Conservation (phyloP, 1,284 basidiomycete species). For the Cerioporus squamosus region DNA sequence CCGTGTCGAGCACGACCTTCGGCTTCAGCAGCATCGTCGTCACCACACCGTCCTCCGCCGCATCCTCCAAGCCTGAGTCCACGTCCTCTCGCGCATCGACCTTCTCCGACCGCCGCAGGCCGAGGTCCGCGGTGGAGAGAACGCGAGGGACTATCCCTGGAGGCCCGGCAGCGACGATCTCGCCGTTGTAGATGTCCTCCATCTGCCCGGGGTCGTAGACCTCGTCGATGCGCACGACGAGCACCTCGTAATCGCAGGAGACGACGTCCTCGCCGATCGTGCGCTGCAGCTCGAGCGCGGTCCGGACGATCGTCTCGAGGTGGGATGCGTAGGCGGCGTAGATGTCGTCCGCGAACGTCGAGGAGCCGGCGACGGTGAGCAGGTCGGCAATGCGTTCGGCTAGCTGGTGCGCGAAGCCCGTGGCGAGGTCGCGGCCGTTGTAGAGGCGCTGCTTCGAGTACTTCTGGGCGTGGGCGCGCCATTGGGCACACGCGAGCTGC, state of each 20-base stretch:
- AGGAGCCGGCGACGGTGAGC: slow-evolving; percentile 23
- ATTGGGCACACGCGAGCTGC: slow-evolving; percentile 51
- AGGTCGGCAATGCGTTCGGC: slow-evolving; percentile 27
- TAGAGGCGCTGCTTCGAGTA: slow-evolving; percentile 30
- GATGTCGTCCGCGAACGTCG: slow-evolving; percentile 6
- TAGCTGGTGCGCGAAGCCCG: slow-evolving; percentile 26
- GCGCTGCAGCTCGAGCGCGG: slow-evolving; percentile 49
- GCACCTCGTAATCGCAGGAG: slow-evolving; percentile 49
- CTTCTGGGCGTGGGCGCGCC: slow-evolving; percentile 27
- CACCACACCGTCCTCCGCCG: slow-evolving; percentile 21
- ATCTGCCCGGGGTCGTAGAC: slow-evolving; percentile 45
- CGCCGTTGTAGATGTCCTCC: slow-evolving; percentile 45
- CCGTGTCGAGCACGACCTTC: slow-evolving; percentile 39
- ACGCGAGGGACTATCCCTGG: slow-evolving; percentile 27
- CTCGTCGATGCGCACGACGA: slow-evolving; percentile 40
- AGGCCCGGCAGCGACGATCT: slow-evolving; percentile 10
- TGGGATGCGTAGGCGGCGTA: slow-evolving; percentile 10
- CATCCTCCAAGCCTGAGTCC: slow-evolving; percentile 14
- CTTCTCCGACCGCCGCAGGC: slow-evolving; percentile 34
- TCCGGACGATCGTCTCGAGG: slow-evolving; percentile 24
- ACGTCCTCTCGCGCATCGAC: slow-evolving; percentile 20
- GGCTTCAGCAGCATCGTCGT: slow-evolving; percentile 38
- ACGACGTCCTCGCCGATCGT: slow-evolving; percentile 56
- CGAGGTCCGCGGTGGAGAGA: slow-evolving; percentile 43
- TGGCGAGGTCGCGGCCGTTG: slow-evolving; percentile 26